phyloP scores from a whole-genome alignment of 1,139 yeast genomes.

The Lodderomyces jiufengensis region DNA sequence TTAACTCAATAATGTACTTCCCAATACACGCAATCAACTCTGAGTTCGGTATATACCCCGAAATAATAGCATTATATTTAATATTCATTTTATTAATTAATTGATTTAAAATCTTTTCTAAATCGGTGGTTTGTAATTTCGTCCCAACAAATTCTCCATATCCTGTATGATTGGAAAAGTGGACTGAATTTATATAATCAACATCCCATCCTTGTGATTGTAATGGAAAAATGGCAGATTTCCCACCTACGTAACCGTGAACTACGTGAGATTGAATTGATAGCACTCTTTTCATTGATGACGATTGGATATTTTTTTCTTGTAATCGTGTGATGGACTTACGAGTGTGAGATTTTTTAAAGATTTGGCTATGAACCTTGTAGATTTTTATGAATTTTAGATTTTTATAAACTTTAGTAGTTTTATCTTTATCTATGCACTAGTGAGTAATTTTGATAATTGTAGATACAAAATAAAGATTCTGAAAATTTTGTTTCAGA shows the following conservation, averaged over 20 bases:
- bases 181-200: conserved; percentile 39
- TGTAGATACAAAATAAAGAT: no score
- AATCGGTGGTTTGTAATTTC: conserved; percentile 12
- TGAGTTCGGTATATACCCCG: conserved; percentile 38
- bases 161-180: conserved; percentile 46
- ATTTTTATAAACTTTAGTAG: no score
- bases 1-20: conserved; percentile 13
- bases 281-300: conserved; percentile 24
- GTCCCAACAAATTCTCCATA: conserved; percentile 38
- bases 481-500: no score
- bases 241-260: conserved; percentile 47
- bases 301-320: no score
- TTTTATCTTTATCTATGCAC: no score
- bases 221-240: conserved; percentile 41
- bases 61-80: conserved; percentile 26
- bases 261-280: conserved; percentile 44
- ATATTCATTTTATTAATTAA: conserved; percentile 12
- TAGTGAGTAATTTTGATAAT: no score
- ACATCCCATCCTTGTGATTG: conserved; percentile 46
- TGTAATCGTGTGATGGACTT: no score
- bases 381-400: no score
- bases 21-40: conserved; percentile 23
- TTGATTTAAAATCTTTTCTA: conserved; percentile 12
- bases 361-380: no score
- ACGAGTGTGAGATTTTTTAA: no score